A percentile compares a stretch with the other conserved stretches of the same genome.
phyloP scores from a whole-genome alignment of 2,329 filamentous ascomycete genomes.

The Venturiaceae sp. region DNA sequence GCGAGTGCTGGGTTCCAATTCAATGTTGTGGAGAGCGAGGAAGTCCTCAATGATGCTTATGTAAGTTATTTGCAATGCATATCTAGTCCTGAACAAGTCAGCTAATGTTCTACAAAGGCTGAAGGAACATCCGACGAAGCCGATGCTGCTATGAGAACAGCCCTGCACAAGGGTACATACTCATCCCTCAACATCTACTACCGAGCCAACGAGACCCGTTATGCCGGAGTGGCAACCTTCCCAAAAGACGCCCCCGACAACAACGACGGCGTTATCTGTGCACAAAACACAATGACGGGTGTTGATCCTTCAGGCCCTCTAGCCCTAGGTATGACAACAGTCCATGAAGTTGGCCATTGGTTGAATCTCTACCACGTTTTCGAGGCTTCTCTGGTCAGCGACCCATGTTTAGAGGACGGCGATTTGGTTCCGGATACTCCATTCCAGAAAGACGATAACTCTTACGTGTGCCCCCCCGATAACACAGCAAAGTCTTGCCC shows the following conservation, averaged over 20 bases:
- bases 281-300: background rate
- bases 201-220: background rate
- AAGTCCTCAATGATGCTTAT: background rate
- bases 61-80: background rate
- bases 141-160: background rate
- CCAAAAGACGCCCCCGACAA: background rate
- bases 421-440: background rate
- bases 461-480: background rate
- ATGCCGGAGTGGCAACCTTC: background rate
- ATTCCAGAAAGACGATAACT: background rate
- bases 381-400: background rate
- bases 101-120: background rate
- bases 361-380: background rate
- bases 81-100: background rate
- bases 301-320: background rate
- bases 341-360: conserved; percentile 6
- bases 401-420: background rate
- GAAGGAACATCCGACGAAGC: background rate
- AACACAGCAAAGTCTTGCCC: background rate
- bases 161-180: background rate
- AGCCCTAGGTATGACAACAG: background rate
- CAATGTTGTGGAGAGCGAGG: background rate
- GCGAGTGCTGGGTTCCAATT: background rate
- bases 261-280: background rate
- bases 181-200: background rate